phyloP scores from a whole-genome alignment of 257 asterid genomes.

The Paulownia fortunei region DNA sequence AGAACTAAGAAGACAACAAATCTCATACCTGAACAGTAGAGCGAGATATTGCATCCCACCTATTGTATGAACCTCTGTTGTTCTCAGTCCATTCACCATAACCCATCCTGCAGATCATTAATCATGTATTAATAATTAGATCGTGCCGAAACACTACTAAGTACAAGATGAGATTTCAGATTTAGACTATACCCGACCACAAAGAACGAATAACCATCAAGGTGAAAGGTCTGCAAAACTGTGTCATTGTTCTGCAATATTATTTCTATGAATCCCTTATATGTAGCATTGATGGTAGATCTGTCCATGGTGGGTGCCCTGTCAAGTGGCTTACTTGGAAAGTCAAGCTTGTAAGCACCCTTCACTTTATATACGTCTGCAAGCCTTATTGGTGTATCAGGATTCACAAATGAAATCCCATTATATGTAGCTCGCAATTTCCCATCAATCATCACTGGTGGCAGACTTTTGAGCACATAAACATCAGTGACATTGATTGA shows the following conservation, averaged over 20 bases:
- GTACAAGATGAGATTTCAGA: neutral
- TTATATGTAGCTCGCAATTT: slow-evolving; percentile 64
- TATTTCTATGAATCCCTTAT: slow-evolving; percentile 81
- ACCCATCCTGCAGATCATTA: slow-evolving; percentile 64
- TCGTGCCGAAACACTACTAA: slow-evolving; percentile 54
- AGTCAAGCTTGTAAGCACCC: slow-evolving; percentile 81
- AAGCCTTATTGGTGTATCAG: slow-evolving; percentile 71
- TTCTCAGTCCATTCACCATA: slow-evolving; percentile 82
- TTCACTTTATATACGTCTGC: slow-evolving; percentile 64
- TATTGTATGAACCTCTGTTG: slow-evolving; percentile 76
- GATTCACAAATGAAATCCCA: slow-evolving; percentile 74
- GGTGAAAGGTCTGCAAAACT: slow-evolving; percentile 71
- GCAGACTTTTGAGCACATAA: slow-evolving; percentile 55
- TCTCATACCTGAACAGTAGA: slow-evolving; percentile 71
- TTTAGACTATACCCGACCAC: slow-evolving; percentile 70
- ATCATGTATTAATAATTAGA: neutral
- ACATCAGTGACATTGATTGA: slow-evolving; percentile 63
- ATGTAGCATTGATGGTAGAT: slow-evolving; percentile 72
- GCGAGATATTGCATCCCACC: slow-evolving; percentile 89
- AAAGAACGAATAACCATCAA: slow-evolving; percentile 86
- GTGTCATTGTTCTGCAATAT: slow-evolving; percentile 80
- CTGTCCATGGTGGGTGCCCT: slow-evolving; percentile 59
- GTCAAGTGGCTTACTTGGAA: slow-evolving; percentile 64
- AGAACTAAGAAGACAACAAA: too few relatives aligned
- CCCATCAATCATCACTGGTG: slow-evolving; percentile 58